Conservation (phyloP, 2,329 filamentous ascomycete species). For the Neurospora crassa region DNA sequence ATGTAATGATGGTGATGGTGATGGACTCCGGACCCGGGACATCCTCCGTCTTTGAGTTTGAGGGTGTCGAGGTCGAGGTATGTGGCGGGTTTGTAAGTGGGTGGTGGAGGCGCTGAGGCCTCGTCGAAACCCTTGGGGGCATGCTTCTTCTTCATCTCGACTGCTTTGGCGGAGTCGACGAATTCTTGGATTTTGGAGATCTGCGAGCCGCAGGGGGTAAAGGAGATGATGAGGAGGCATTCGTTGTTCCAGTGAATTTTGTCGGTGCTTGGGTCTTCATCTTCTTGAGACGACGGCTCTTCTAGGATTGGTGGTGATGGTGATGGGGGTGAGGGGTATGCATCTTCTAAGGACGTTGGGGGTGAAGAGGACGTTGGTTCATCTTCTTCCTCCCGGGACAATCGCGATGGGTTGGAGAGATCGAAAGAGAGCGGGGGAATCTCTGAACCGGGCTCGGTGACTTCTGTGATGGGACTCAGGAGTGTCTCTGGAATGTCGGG, state of each 20-base stretch:
- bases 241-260: background rate
- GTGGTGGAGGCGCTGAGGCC: background rate
- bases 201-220: background rate
- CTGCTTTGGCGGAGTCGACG: conserved; percentile 31
- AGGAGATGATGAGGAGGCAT: background rate
- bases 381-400: background rate
- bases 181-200: conserved; percentile 23
- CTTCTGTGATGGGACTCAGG: background rate
- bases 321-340: too few relatives aligned
- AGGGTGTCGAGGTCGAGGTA: background rate
- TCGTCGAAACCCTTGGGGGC: conserved; percentile 20
- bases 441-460: background rate
- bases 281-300: background rate
- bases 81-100: background rate
- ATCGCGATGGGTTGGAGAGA: background rate
- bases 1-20: too few relatives aligned
- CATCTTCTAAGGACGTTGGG: too few relatives aligned
- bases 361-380: background rate
- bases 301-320: too few relatives aligned
- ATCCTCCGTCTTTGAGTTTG: background rate
- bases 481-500: background rate
- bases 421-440: background rate
- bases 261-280: background rate
- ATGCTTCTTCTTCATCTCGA: conserved; percentile 24
- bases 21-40: too few relatives aligned